These are phyloP conservation scores for Micractinium sp. DNA, from an alignment of 139 green algal genomes.

Conservation along the genomic window DNA sequence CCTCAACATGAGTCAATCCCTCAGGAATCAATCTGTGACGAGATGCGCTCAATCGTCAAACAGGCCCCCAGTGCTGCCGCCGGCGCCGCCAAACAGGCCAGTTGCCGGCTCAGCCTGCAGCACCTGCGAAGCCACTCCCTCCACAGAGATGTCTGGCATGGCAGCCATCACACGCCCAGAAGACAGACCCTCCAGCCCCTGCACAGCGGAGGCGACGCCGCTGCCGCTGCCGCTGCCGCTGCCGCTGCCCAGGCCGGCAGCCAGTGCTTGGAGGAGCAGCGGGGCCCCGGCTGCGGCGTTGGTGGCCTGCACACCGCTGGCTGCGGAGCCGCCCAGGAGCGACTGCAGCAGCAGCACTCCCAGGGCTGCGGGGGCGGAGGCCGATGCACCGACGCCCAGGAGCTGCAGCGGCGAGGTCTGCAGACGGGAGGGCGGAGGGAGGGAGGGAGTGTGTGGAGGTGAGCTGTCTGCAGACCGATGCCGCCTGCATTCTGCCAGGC, in stretches of 20 bases:
- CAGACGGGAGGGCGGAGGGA: not conserved
- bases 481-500: not conserved
- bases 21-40: not conserved
- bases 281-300: not conserved
- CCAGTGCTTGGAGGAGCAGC: constrained; percentile 16
- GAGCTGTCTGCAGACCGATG: not conserved
- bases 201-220: not conserved
- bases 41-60: constrained; percentile 10
- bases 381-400: constrained; percentile 1
- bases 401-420: constrained; percentile 27
- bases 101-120: constrained; percentile 7
- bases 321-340: not conserved
- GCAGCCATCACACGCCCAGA: constrained; percentile 13
- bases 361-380: not conserved
- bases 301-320: not conserved
- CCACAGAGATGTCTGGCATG: constrained; percentile 26
- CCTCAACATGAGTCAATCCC: too few relatives aligned
- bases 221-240: not conserved
- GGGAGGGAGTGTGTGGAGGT: not conserved
- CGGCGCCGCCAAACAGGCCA: not conserved
- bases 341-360: constrained; percentile 19
- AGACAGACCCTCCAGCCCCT: not conserved
- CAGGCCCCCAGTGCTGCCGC: constrained; percentile 3
- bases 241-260: not conserved
- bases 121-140: constrained; percentile 23